Percentiles rank a stretch among this genome's conserved stretches.
phyloP scores from a whole-genome alignment of 2,329 filamentous ascomycete species.

The Pseudocercospora fijiensis region DNA sequence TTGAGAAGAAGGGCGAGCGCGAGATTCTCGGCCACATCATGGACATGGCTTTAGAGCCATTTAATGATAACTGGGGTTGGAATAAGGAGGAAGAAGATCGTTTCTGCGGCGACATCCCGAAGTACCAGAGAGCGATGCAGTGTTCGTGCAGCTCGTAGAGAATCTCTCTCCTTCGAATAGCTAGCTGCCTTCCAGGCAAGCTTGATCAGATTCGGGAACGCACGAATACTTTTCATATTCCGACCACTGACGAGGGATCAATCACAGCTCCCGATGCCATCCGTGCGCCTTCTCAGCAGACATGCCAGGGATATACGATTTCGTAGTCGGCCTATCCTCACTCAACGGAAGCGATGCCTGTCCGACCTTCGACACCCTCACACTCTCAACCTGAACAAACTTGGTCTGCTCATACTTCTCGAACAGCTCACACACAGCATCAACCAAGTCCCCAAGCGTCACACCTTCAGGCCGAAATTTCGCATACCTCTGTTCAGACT shows the following conservation, averaged over 20 bases:
- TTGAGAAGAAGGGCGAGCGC: slow-evolving; percentile 79
- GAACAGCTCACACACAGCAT: slow-evolving; percentile 34
- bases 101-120: slow-evolving; percentile 83
- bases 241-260: neutral
- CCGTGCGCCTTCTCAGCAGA: slow-evolving; percentile 13
- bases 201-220: neutral
- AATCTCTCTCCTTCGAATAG: neutral
- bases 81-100: slow-evolving; percentile 73
- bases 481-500: slow-evolving; percentile 23
- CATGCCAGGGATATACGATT: slow-evolving; percentile 15
- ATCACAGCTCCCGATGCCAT: slow-evolving; percentile 5
- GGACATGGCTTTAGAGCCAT: slow-evolving; percentile 80
- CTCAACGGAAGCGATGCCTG: neutral
- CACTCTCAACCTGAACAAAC: slow-evolving; percentile 29
- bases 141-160: slow-evolving; percentile 87
- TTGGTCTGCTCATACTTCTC: slow-evolving; percentile 17
- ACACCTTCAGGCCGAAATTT: slow-evolving; percentile 15
- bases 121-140: slow-evolving; percentile 75
- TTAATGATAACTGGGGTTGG: slow-evolving; percentile 71
- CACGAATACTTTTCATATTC: neutral
- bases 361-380: slow-evolving; percentile 9
- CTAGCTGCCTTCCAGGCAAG: neutral
- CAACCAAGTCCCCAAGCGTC: slow-evolving; percentile 25
- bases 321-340: slow-evolving; percentile 21
- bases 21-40: slow-evolving; percentile 75